Evolutionary conservation across 2,329 filamentous ascomycete genomes (phyloP).

Genomic region (Colletotrichum sp.): DNA sequence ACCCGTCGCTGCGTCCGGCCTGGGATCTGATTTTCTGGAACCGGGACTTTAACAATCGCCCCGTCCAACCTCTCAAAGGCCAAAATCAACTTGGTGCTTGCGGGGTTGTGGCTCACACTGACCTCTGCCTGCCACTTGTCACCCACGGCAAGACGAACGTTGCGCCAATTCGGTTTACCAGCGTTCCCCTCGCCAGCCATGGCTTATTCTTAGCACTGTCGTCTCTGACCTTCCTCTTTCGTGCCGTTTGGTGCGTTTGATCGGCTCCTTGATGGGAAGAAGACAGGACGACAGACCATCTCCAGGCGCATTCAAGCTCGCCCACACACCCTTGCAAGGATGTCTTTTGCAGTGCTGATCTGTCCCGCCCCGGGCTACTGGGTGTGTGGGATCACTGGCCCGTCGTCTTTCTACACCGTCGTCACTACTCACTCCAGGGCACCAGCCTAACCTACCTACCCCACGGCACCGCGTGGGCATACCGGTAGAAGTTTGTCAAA

Average conservation of each 20-base stretch:
- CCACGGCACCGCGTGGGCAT: background rate
- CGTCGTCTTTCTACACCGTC: background rate
- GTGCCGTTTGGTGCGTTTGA: slow-evolving; percentile 13
- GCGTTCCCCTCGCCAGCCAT: slow-evolving; percentile 11
- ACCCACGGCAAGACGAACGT: slow-evolving; percentile 14
- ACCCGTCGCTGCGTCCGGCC: background rate
- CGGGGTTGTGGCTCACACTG: slow-evolving; percentile 3
- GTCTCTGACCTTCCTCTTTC: slow-evolving; percentile 2
- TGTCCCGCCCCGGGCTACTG: background rate
- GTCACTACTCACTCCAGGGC: background rate
- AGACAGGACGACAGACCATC: slow-evolving; percentile 13
- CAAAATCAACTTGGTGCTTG: background rate
- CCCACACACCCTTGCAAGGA: background rate
- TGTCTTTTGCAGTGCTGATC: slow-evolving; percentile 1
- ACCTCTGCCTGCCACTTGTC: slow-evolving; percentile 11
- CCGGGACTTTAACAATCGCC: background rate
- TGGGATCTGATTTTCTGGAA: background rate
- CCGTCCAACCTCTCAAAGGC: background rate
- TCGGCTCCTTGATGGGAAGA: slow-evolving; percentile 13
- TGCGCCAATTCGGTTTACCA: background rate
- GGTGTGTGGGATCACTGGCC: slow-evolving; percentile 5
- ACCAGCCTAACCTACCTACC: background rate
- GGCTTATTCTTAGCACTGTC: slow-evolving; percentile 20
- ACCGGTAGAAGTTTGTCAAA: background rate
- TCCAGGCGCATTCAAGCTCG: background rate